Evolutionary conservation across 768 basidiomycete genomes (phyloP).

Genomic region (Termitomyces sp.): DNA sequence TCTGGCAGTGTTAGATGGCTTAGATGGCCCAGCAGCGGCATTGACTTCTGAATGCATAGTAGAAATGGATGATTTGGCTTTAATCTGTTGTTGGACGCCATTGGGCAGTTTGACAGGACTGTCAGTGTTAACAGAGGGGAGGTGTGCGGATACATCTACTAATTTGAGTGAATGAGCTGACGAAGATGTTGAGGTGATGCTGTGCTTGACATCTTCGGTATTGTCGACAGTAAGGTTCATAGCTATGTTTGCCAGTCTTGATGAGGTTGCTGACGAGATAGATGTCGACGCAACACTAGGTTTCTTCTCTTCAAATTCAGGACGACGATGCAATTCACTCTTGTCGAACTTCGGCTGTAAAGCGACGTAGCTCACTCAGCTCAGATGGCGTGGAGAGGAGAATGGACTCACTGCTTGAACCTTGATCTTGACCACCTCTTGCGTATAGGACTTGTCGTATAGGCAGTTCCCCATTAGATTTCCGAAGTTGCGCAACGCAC

Average conservation of each 20-base stretch:
- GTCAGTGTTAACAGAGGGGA: background rate
- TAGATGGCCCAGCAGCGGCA: conserved; percentile 2
- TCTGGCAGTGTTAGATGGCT: conserved; percentile 6
- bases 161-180: conserved; percentile 11
- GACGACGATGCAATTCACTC: conserved; percentile 61
- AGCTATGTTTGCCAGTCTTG: conserved; percentile 10
- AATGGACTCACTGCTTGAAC: conserved; percentile 62
- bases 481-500: conserved; percentile 87
- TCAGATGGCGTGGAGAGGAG: background rate
- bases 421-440: conserved; percentile 85
- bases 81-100: conserved; percentile 18
- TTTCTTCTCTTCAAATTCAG: conserved; percentile 56
- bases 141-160: conserved; percentile 1
- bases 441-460: conserved; percentile 90
- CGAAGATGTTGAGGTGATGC: conserved; percentile 1
- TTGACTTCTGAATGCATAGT: conserved; percentile 27
- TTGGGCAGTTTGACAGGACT: conserved; percentile 10
- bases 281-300: conserved; percentile 17
- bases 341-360: conserved; percentile 63
- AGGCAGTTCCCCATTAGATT: conserved; percentile 94
- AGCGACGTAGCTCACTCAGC: background rate
- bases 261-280: background rate
- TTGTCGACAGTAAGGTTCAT: background rate
- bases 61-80: conserved; percentile 31
- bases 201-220: conserved; percentile 1